Evolutionary conservation across 2,329 filamentous ascomycete species (phyloP), one percentile per base, ranked within the genome.

Genomic region (Aspergillus quadricinctus): DNA sequence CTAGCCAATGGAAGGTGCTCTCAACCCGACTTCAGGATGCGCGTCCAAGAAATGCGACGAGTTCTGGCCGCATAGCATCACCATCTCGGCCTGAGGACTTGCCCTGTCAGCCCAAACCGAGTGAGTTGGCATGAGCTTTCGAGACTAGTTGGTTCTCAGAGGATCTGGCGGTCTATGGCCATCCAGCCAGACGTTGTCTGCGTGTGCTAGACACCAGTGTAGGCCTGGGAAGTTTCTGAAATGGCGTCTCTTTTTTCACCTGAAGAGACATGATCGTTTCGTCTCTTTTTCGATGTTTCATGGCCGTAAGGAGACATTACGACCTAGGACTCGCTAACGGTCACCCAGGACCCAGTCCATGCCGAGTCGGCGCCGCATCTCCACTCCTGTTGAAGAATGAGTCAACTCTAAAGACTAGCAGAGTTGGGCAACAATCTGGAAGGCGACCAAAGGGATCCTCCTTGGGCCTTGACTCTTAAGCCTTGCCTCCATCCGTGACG

Each of bases 341-440:
- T 23, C 23, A 17, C 23, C 8, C 11, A 46, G 43, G 31, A 17
- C 43, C 14, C 21, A 27, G 21, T 46, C 27, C 11, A 25, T 17
- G 43, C 21, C 43, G 23, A 46, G 43, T 25, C 23, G 23, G 43
- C n/a, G 21, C 4, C 23, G 21, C 10, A 17, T 46, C 21, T 23
- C 43, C 43, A 46, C 43, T 46, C 43, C n/a, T 7, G 41, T 45
- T 17, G 41, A 14, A 19, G 23, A 23, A 25, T 46, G 43, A 46
- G 43, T 46, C 43, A 46, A 27, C 10, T 27, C 4, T 46, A 21
- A 46, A 46, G 11, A 27, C 50, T 60, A 64, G 61, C 58, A 60
- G 61, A 57, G 63, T 65, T 62, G 63, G 63, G 61, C 63, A 59
- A 64, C 60, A 61, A 61, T 48, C 11, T 25, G 31, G 55, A 25